phyloP scores from a whole-genome alignment of 768 basidiomycete genomes.

The Mycena chlorophos region DNA sequence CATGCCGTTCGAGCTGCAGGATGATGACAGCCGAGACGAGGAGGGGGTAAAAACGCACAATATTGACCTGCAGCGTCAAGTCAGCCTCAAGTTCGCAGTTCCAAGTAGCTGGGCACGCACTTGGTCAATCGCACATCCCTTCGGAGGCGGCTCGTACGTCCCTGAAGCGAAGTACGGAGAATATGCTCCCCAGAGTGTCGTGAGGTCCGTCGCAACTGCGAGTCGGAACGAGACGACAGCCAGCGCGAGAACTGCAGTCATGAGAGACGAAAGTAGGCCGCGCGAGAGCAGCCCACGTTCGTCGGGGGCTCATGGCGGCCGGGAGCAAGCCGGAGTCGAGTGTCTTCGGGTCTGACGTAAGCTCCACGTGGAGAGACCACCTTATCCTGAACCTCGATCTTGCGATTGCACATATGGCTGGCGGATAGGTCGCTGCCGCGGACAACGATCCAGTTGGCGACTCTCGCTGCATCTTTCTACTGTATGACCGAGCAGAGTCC shows the following conservation, averaged over 20 bases:
- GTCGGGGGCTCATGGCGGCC: too few species aligned
- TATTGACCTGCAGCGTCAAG: slow-evolving; percentile 49
- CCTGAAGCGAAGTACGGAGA: slow-evolving; percentile 57
- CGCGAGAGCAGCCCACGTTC: too few species aligned
- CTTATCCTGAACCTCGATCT: too few species aligned
- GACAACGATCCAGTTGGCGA: too few species aligned
- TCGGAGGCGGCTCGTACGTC: slow-evolving; percentile 47
- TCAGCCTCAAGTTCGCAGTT: neutral
- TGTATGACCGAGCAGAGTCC: too few species aligned
- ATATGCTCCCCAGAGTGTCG: slow-evolving; percentile 56
- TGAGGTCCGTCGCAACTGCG: neutral
- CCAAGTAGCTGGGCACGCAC: slow-evolving; percentile 31
- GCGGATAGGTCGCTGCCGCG: too few species aligned
- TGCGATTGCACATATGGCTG: too few species aligned
- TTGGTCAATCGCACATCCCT: slow-evolving; percentile 55
- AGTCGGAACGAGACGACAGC: neutral
- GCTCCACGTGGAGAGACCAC: too few species aligned
- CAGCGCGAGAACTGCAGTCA: neutral
- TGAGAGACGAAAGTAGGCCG: slow-evolving; percentile 1
- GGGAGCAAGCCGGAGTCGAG: too few species aligned
- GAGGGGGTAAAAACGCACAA: slow-evolving; percentile 41
- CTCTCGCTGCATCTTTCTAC: too few species aligned
- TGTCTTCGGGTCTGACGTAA: too few species aligned
- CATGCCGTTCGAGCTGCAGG: slow-evolving; percentile 74
- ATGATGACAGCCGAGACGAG: neutral